Conservation (phyloP, 2,329 filamentous ascomycete species). For the Bipolaris bicolor region DNA sequence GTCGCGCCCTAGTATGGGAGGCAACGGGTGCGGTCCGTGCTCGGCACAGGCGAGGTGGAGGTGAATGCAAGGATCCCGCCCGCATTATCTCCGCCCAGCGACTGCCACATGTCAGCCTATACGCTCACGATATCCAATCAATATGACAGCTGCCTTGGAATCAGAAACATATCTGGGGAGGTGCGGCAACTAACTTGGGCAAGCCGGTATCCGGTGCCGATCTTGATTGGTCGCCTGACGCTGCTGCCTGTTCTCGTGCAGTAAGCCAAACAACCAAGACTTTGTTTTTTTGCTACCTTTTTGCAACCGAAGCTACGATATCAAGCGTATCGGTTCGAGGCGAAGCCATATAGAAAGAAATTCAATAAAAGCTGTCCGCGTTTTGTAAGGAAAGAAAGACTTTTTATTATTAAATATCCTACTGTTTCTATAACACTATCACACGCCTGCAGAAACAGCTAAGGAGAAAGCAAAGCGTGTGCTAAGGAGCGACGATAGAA, state of each 20-base stretch:
- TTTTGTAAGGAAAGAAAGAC: background rate
- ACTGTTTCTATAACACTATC: background rate
- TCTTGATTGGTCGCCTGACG: background rate
- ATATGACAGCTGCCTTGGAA: background rate
- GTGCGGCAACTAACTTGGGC: background rate
- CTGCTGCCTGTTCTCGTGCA: conserved; percentile 1
- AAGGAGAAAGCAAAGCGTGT: background rate
- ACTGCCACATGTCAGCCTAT: background rate
- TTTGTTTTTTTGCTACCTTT: background rate
- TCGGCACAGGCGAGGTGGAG: background rate
- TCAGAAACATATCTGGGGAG: background rate
- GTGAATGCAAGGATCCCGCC: background rate
- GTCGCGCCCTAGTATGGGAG: background rate
- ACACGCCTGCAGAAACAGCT: background rate
- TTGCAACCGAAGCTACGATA: no score
- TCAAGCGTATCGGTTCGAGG: no score
- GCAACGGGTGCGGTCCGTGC: background rate
- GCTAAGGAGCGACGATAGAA: conserved; percentile 8
- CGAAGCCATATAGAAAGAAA: no score
- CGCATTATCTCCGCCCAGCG: background rate
- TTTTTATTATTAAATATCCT: conserved; percentile 3
- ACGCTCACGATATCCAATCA: background rate
- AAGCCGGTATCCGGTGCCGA: background rate
- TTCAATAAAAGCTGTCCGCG: no score
- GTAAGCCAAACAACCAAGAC: background rate